Evolutionary conservation across 768 basidiomycete genomes (phyloP).

Genomic region (Lyophyllum shimeji): DNA sequence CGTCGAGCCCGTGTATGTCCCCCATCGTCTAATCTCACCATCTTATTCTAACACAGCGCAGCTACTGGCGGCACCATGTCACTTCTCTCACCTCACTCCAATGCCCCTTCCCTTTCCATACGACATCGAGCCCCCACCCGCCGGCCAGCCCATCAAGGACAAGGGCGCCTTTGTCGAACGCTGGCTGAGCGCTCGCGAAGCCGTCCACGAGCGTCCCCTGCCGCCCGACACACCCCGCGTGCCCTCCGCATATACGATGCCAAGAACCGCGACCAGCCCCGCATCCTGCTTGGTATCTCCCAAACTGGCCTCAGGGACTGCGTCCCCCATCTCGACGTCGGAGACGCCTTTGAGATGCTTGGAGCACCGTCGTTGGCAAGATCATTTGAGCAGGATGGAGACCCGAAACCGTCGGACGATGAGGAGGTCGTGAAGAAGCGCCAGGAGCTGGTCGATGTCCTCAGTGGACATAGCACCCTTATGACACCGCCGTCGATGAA

Average conservation of each 20-base stretch:
- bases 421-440: slow-evolving; percentile 46
- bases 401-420: slow-evolving; percentile 26
- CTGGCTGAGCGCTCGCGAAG: slow-evolving; percentile 72
- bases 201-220: slow-evolving; percentile 32
- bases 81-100: slow-evolving; percentile 83
- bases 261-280: slow-evolving; percentile 48
- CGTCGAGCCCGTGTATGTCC: slow-evolving; percentile 55
- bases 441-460: slow-evolving; percentile 75
- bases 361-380: slow-evolving; percentile 57
- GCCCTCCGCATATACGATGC: slow-evolving; percentile 50
- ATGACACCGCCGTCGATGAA: slow-evolving; percentile 36
- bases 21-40: background rate
- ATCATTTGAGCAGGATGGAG: slow-evolving; percentile 35
- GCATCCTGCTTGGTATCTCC: slow-evolving; percentile 72
- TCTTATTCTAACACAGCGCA: slow-evolving; percentile 9
- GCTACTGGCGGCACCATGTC: slow-evolving; percentile 53
- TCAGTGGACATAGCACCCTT: slow-evolving; percentile 75
- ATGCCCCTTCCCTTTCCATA: slow-evolving; percentile 85
- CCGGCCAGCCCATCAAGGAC: slow-evolving; percentile 44
- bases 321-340: slow-evolving; percentile 83
- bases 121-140: slow-evolving; percentile 55
- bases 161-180: slow-evolving; percentile 68
- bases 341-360: slow-evolving; percentile 72
- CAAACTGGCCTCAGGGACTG: slow-evolving; percentile 69
- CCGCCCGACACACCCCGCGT: slow-evolving; percentile 23